Conservation (phyloP, 83 land plant genomes). For the Diphasiastrum complanatum region DNA sequence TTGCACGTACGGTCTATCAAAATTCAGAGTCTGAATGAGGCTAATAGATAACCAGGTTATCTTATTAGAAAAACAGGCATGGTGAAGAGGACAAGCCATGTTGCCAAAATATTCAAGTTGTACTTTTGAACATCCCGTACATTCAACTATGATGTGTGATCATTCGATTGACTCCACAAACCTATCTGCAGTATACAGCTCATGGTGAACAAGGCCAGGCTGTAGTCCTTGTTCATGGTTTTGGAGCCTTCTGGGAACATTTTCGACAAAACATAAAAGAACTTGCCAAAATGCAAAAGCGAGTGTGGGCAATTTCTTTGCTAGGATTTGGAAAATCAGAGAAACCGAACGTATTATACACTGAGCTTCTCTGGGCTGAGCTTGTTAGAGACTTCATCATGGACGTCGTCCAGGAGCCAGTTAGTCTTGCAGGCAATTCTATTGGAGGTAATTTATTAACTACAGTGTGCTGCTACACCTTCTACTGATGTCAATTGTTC, state of each 20-base stretch:
- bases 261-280: conserved; percentile 64
- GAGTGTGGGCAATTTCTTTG: conserved; percentile 79
- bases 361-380: conserved; percentile 86
- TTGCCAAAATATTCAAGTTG: too few relatives aligned
- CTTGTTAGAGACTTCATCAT: conserved; percentile 73
- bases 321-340: conserved; percentile 91
- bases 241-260: conserved; percentile 92
- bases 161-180: too few relatives aligned
- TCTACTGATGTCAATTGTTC: too few relatives aligned
- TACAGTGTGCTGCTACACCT: too few relatives aligned
- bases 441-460: conserved; percentile 52
- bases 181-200: conserved; percentile 64
- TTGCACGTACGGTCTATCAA: too few relatives aligned
- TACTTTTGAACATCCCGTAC: too few relatives aligned
- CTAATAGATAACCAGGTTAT: too few relatives aligned
- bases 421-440: conserved; percentile 79
- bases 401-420: conserved; percentile 81
- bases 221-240: conserved; percentile 79
- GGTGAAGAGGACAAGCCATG: too few relatives aligned
- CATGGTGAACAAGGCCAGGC: conserved; percentile 69
- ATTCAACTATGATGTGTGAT: too few relatives aligned
- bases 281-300: conserved; percentile 52
- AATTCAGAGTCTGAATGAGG: too few relatives aligned
- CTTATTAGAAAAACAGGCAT: too few relatives aligned
- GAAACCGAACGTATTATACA: conserved; percentile 70